Percentiles rank a stretch among this genome's conserved stretches.
These are phyloP conservation scores for Rhodosporidiobolus sp. DNA, from an alignment of 768 basidiomycete genomes.

Conservation along the genomic window DNA sequence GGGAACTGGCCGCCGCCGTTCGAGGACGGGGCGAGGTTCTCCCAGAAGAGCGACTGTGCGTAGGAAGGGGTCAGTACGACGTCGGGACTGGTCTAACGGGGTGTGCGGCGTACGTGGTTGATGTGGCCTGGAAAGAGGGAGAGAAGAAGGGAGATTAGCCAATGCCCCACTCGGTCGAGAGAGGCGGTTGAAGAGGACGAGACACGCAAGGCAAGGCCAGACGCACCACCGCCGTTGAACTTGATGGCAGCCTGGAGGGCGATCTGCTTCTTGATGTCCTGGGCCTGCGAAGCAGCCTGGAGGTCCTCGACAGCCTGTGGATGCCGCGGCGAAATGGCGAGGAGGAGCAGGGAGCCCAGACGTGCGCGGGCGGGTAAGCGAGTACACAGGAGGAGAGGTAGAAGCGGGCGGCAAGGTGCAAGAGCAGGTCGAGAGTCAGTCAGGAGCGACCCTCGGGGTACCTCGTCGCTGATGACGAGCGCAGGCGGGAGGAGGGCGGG, in stretches of 20 bases:
- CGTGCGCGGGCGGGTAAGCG: too few relatives aligned
- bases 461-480: not conserved
- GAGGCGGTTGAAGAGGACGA: not conserved
- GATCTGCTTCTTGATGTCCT: constrained; percentile 71
- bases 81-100: not conserved
- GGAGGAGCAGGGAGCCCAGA: too few relatives aligned
- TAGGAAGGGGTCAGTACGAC: not conserved
- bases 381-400: too few relatives aligned
- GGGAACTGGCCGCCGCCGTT: constrained; percentile 56
- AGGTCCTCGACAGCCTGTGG: constrained; percentile 77
- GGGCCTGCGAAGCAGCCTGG: constrained; percentile 53
- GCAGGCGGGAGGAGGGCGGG: not conserved
- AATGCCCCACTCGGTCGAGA: not conserved
- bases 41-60: constrained; percentile 77
- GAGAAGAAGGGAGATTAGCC: not conserved
- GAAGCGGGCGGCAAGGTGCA: not conserved
- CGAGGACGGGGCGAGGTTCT: constrained; percentile 77
- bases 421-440: not conserved
- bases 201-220: constrained; percentile 44
- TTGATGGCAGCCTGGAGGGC: constrained; percentile 85
- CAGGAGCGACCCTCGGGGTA: not conserved
- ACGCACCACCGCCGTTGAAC: constrained; percentile 78
- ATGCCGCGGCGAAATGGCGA: not conserved
- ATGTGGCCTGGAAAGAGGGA: constrained; percentile 62
- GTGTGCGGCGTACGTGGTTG: constrained; percentile 60